phyloP scores from a whole-genome alignment of 2,329 filamentous ascomycete species.

The Aspergillus fumigatiaffinis region DNA sequence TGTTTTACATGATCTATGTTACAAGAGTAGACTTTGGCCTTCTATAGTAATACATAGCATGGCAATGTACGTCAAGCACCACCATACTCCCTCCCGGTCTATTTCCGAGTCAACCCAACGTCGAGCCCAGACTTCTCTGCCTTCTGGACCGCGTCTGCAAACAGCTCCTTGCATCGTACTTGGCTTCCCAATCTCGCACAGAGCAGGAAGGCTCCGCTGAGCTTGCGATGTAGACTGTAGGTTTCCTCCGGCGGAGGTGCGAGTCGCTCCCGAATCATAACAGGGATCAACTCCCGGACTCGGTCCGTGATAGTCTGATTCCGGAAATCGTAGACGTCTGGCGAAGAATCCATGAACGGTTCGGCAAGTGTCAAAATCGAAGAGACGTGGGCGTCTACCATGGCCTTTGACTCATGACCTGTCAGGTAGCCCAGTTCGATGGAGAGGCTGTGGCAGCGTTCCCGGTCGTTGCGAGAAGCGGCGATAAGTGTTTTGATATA shows the following conservation, averaged over 20 bases:
- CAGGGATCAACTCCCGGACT: slow-evolving; percentile 79
- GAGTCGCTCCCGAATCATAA: slow-evolving; percentile 87
- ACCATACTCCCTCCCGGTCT: background rate
- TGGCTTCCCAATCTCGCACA: slow-evolving; percentile 82
- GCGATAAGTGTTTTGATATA: slow-evolving; percentile 80
- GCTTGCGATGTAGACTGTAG: slow-evolving; percentile 89
- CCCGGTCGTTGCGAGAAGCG: slow-evolving; percentile 66
- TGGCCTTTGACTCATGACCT: slow-evolving; percentile 75
- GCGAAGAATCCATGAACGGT: slow-evolving; percentile 73
- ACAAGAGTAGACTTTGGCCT: slow-evolving; percentile 1
- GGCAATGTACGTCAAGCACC: background rate
- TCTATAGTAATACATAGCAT: background rate
- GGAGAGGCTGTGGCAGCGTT: slow-evolving; percentile 63
- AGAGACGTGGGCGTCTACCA: slow-evolving; percentile 87
- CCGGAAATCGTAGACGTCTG: slow-evolving; percentile 83
- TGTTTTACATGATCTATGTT: background rate
- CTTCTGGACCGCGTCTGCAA: slow-evolving; percentile 43
- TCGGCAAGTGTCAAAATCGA: slow-evolving; percentile 88
- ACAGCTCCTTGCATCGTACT: slow-evolving; percentile 77
- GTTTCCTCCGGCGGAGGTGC: slow-evolving; percentile 95
- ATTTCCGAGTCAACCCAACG: background rate
- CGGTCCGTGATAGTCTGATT: slow-evolving; percentile 96
- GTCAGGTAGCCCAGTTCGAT: slow-evolving; percentile 85
- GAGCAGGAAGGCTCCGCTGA: slow-evolving; percentile 90
- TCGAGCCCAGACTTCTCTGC: slow-evolving; percentile 20